Conservation (phyloP, 129 eudicot genomes). For the Escallonia rubra region DNA sequence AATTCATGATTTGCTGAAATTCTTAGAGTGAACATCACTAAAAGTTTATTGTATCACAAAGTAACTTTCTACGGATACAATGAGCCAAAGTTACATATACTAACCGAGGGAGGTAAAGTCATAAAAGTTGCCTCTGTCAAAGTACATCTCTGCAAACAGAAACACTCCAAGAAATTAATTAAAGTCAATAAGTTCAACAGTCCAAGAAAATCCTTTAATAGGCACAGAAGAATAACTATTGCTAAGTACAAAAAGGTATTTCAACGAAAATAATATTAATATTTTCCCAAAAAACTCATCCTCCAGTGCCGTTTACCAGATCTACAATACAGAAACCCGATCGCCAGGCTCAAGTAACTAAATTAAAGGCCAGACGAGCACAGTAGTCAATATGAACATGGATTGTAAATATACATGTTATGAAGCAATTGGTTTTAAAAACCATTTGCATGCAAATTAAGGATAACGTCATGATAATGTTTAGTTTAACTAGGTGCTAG, state of each 20-base stretch:
- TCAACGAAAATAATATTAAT: too few species aligned
- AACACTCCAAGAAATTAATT: conserved; percentile 7
- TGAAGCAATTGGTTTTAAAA: not conserved
- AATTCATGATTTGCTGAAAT: not conserved
- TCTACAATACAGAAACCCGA: not conserved
- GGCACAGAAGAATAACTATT: too few species aligned
- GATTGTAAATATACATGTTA: not conserved
- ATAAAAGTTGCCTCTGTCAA: conserved; percentile 96
- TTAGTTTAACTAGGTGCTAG: not conserved
- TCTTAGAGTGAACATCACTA: conserved; percentile 3
- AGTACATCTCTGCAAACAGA: conserved; percentile 82
- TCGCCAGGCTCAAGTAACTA: not conserved
- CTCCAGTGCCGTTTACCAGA: not conserved
- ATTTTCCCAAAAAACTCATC: not conserved
- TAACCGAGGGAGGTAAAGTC: conserved; percentile 97
- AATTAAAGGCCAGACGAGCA: not conserved
- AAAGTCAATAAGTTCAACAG: not conserved
- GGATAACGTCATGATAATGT: not conserved
- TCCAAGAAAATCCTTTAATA: not conserved
- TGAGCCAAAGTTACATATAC: conserved; percentile 17
- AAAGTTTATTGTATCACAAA: not conserved
- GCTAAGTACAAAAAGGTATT: too few species aligned
- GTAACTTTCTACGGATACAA: not conserved
- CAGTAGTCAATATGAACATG: not conserved
- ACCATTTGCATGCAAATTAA: not conserved